Evolutionary conservation across 176 grass and related monocot genomes (phyloP), one percentile per base, ranked within the genome.

Genomic region (Chloris gayana): DNA sequence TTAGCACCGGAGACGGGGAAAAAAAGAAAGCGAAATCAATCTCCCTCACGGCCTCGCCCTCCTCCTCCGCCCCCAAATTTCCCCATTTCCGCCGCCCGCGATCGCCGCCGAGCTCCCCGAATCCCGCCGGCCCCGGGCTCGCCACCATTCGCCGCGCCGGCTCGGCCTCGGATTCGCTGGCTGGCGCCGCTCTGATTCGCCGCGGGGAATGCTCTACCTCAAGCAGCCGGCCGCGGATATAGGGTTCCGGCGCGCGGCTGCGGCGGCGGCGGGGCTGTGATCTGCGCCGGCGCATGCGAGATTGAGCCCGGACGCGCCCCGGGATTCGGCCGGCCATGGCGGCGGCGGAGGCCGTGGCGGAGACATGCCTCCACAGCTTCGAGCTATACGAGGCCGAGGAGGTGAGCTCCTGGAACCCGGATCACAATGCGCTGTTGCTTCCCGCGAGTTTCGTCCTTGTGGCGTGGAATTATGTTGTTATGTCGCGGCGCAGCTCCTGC

Each of bases 131-230:
- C 5, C 47, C 50, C 35, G 30, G 44, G 44, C 32, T 42, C 37
- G 72, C 56, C 34, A 44, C 64, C 34, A 29, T 47, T 73, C 29
- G 80, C 35, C 42, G 79, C 67, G 22, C 22, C 6, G 54, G 54
- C 56, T 46, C 15, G 7, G 29, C 29, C 12, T 51, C 32, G 62
- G 81, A 61, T 61, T 80, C 33, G 86, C 82, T 67, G 87, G 62
- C 32, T 17, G 44, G n/a, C 76, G 64, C 35, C 27, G 87, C 34
- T 1, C 65, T 82, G 87, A 75, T 85, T n/a, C 67, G 78, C 31
- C 31, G 46, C 86, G 62, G 87, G 88, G 88, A 86, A 89, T 89
- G 88, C 74, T 89, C 73, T 89, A 89, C 83, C 88, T 89, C 73
- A 89, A 89, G 79, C 88, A 73, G 73, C 88, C 83, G 15, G 73